phyloP scores from a whole-genome alignment of 148 eudicot species.

The Silene latifolia region DNA sequence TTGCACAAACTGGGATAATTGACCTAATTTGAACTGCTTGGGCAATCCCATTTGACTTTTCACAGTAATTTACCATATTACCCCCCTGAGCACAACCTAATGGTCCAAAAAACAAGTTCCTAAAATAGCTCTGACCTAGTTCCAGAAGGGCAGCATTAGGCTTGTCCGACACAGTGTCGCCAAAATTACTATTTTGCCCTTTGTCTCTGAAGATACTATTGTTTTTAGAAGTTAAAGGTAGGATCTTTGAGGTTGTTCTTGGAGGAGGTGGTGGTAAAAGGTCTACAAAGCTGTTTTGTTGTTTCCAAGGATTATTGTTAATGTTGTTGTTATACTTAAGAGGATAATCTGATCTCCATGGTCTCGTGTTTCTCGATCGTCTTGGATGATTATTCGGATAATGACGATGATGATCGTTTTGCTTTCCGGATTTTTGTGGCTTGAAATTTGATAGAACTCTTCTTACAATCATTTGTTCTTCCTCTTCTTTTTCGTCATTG shows the following conservation, averaged over 20 bases:
- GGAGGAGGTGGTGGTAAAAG: conserved; percentile 52
- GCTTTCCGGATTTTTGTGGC: conserved; percentile 23
- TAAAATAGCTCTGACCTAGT: conserved; percentile 17
- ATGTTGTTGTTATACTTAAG: conserved; percentile 3
- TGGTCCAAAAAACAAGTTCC: conserved; percentile 25
- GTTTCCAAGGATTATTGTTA: conserved; percentile 14
- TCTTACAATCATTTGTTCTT: conserved; percentile 28
- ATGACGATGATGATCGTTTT: conserved; percentile 22
- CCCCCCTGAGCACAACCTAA: conserved; percentile 24
- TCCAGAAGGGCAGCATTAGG: too few species aligned
- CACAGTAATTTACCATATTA: conserved; percentile 23
- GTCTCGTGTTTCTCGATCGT: conserved; percentile 26
- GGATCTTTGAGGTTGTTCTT: conserved; percentile 39
- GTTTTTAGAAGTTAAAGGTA: conserved; percentile 28
- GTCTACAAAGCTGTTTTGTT: conserved; percentile 32
- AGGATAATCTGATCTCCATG: conserved; percentile 21
- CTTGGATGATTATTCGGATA: conserved; percentile 16
- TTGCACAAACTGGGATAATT: conserved; percentile 43
- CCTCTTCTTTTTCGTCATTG: conserved; percentile 18
- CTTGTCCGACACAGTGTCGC: too few species aligned
- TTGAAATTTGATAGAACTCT: conserved; percentile 36
- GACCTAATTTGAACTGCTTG: conserved; percentile 47
- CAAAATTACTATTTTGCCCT: not conserved
- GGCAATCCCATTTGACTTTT: conserved; percentile 27
- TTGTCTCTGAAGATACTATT: conserved; percentile 7